phyloP scores from a whole-genome alignment of 2,329 filamentous ascomycete species.

The Venturia nashicola region DNA sequence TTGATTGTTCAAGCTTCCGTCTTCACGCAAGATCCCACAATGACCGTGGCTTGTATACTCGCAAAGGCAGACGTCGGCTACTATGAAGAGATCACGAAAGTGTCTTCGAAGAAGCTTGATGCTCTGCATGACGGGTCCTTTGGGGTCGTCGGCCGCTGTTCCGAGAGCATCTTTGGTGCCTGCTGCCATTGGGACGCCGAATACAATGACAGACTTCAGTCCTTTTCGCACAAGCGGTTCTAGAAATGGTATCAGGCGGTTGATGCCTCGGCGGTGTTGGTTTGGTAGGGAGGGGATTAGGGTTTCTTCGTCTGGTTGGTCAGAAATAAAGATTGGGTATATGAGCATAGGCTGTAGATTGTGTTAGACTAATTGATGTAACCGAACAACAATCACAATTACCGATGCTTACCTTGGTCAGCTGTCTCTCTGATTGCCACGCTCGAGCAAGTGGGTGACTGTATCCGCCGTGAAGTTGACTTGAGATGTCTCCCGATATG shows the following conservation, averaged over 20 bases:
- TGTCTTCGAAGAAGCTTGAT: slow-evolving; percentile 74
- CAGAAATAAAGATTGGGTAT: slow-evolving; percentile 92
- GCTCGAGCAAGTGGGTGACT: slow-evolving; percentile 37
- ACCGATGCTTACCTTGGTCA: slow-evolving; percentile 32
- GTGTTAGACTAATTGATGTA: neutral
- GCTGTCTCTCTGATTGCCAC: slow-evolving; percentile 40
- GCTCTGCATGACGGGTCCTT: slow-evolving; percentile 77
- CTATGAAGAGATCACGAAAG: slow-evolving; percentile 86
- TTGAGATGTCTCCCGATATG: slow-evolving; percentile 39
- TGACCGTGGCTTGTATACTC: slow-evolving; percentile 98
- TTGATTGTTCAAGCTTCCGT: slow-evolving; percentile 84
- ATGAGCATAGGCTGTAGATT: slow-evolving; percentile 80
- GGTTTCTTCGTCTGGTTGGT: slow-evolving; percentile 84
- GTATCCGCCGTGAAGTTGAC: slow-evolving; percentile 40
- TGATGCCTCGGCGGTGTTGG: slow-evolving; percentile 78
- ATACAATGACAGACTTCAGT: slow-evolving; percentile 84
- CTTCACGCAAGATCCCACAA: slow-evolving; percentile 88
- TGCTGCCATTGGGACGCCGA: slow-evolving; percentile 77
- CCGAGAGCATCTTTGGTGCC: slow-evolving; percentile 82
- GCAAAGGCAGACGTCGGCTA: slow-evolving; percentile 89
- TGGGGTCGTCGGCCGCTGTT: slow-evolving; percentile 82
- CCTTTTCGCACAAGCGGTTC: slow-evolving; percentile 81
- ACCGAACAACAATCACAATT: neutral
- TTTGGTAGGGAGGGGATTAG: slow-evolving; percentile 83
- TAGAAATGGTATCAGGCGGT: slow-evolving; percentile 73